phyloP scores from a whole-genome alignment of 257 asterid genomes.

The Leonotis leonurus region DNA sequence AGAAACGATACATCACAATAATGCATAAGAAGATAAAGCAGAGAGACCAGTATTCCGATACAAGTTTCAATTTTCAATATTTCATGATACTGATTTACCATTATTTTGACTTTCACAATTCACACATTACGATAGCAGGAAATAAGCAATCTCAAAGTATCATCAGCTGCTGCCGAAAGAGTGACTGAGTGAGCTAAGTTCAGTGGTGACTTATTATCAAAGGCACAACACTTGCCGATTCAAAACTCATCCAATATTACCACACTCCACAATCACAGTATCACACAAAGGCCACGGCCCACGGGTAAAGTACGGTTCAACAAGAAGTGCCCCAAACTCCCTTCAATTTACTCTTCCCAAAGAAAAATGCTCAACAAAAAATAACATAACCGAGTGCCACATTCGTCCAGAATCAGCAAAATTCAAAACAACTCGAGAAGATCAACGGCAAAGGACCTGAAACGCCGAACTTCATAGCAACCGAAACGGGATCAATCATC shows the following conservation, averaged over 20 bases:
- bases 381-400: not conserved
- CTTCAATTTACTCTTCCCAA: too few species aligned
- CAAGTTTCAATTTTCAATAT: not conserved
- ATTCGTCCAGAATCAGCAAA: not conserved
- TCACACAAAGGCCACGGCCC: too few species aligned
- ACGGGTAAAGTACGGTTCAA: too few species aligned
- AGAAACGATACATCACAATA: not conserved
- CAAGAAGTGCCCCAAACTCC: too few species aligned
- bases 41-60: not conserved
- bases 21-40: too few species aligned
- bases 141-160: not conserved
- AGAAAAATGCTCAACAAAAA: not conserved
- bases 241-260: not conserved
- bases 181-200: too few species aligned
- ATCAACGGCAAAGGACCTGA: constrained; percentile 35
- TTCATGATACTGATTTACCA: not conserved
- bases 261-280: not conserved
- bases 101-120: not conserved
- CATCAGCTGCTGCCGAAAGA: not conserved
- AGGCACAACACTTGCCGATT: not conserved
- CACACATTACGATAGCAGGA: not conserved
- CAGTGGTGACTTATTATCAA: not conserved
- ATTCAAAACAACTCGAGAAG: not conserved
- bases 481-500: constrained; percentile 68
- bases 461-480: constrained; percentile 43